Base-by-base conservation (phyloP, 257 asterid species). In the Verbena officinalis region DNA sequence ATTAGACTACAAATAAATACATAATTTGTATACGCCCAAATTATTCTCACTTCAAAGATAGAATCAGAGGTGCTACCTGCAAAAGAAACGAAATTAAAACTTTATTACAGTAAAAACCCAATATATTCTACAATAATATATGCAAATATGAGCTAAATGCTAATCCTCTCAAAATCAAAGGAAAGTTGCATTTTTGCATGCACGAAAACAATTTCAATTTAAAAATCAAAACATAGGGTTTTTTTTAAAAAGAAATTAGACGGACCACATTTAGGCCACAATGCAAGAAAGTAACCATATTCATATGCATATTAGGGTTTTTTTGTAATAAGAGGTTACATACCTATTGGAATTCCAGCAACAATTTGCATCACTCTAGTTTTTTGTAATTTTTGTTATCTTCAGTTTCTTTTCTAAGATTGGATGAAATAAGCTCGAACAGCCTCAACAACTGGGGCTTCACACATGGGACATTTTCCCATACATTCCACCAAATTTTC, bases 381-480 rank as follows among this genome's bases (percentile, higher is more conserved):
- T 27, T 30, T 61, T 31, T 49, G 52, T 57, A 24, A 30, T 33
- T 44, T 50, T 46, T 36, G 40, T 57, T 67, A 30, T 27, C 13
- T 27, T 7, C 19, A 40, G 67, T 9, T 24, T 33, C 21, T 38
- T 56, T 48, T 62, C 21, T 46, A 44, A 71, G 63, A 85, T 65
- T 82, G 89, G 70, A 70, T 70, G 62, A 81, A 83, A 77, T 83
- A 91, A 64, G 96, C 87, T 45, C 85, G 89, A 67, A 91, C 83
- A 43, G 73, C 84, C 86, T 93, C 95, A 8, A 90, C 81, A 11
- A 81, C 81, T 1, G 97, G 99, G 16, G 97, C 97, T 23, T 31
- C 63, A 52, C 99, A 93, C 95, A 93, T 83, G 0, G 99, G 99
- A 65, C 99, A 93, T 70, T 84, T 87, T 5, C 87, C 92, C 55